These are phyloP conservation scores for Talaromyces wortmannii DNA, from an alignment of 495 filamentous ascomycete species.

Conservation along the genomic window DNA sequence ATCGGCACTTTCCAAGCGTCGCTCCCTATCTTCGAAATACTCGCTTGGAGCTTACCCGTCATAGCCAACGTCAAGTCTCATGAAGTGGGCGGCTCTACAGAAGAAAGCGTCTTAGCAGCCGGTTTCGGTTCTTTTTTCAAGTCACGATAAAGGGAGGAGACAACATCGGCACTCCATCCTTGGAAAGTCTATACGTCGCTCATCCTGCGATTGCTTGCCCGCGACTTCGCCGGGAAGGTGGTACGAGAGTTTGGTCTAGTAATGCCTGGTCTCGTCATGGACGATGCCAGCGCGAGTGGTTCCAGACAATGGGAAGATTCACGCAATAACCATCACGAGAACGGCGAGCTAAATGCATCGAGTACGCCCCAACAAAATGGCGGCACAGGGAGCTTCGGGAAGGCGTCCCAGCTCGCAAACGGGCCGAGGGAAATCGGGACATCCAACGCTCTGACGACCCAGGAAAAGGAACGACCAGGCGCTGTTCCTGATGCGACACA, in stretches of 20 bases:
- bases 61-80: no score
- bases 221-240: not conserved
- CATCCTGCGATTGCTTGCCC: not conserved
- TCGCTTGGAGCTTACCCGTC: no score
- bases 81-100: no score
- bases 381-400: conserved; percentile 11
- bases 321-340: conserved; percentile 12
- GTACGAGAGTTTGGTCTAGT: conserved; percentile 11
- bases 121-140: no score
- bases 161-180: not conserved
- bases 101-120: no score
- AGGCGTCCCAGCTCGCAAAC: conserved; percentile 24
- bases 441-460: not conserved
- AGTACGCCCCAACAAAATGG: conserved; percentile 9
- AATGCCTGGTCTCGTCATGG: conserved; percentile 45
- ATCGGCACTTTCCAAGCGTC: no score
- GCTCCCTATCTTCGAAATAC: no score
- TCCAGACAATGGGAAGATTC: conserved; percentile 14
- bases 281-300: conserved; percentile 26
- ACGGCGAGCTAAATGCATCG: conserved; percentile 13
- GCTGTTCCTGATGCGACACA: not conserved
- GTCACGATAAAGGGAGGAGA: not conserved
- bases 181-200: not conserved
- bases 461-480: not conserved
- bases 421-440: conserved; percentile 10